Evolutionary conservation across 2,329 filamentous ascomycete species (phyloP), one percentile per base, ranked within the genome.

Genomic region (Ascochyta viciae-villosae): DNA sequence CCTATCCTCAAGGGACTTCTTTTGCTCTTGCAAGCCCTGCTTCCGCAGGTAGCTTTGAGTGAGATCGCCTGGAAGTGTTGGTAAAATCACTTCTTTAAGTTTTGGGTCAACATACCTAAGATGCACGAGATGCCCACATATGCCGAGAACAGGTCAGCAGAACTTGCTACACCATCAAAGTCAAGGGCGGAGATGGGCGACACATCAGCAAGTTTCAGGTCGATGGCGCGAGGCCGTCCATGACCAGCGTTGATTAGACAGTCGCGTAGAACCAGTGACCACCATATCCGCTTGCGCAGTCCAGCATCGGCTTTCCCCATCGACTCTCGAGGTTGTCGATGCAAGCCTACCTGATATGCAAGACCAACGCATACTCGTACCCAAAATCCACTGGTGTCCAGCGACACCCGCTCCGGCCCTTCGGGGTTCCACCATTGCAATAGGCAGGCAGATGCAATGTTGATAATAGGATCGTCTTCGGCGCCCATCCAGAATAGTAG

Each of bases 331-430:
- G 77, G 77, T 47, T 80, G 77, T 37, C 74, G 72, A 54, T 80
- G 78, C n/a, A 80, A 64, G 3, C 78, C 77, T 51, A 79, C 70
- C 50, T 80, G 78, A 64, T 79, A 77, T 2, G 77, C 77, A 24
- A 80, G 61, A 1, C 76, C 77, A 19, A 77, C 73, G 34, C 75
- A 76, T 24, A 79, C 74, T 22, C 76, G 71, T 27, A 77, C 65
- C 78, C 78, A 80, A 54, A 80, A 80, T 10, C 76, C 74, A 50
- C 77, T 79, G 0, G 76, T 79, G 55, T 80, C 76, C 7, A 77
- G 69, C 10, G 77, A 79, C 15, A 77, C 68, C 40, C 72, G 67
- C 48, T 78, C 76, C 0, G 77, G 76, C 0, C 77, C 76, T 57
- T 77, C 74, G 0, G 77, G 77, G 42, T 78, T 79, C 64, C 76